phyloP scores from a whole-genome alignment of 2,329 filamentous ascomycete genomes.

The Colletotrichum tabaci region DNA sequence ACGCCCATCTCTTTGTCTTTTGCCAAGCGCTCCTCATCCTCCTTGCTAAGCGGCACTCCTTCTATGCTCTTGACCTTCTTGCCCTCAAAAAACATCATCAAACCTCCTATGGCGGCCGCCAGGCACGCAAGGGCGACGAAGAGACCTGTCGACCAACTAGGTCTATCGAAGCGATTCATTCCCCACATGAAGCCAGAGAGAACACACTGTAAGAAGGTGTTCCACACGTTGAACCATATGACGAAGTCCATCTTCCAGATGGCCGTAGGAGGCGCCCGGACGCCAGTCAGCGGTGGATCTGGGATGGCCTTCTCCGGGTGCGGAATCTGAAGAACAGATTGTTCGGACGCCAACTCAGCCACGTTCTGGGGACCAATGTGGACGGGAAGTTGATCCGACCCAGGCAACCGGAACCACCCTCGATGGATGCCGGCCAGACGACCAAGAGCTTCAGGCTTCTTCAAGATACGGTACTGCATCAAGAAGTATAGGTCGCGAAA shows the following conservation, averaged over 20 bases:
- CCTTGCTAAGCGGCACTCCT: constrained; percentile 74
- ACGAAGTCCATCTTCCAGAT: constrained; percentile 86
- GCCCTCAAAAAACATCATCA: constrained; percentile 80
- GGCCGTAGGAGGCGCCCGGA: constrained; percentile 76
- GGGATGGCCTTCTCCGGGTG: constrained; percentile 75
- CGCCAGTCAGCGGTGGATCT: constrained; percentile 78
- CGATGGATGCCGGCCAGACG: constrained; percentile 81
- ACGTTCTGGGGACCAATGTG: constrained; percentile 69
- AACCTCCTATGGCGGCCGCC: constrained; percentile 77
- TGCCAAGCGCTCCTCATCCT: constrained; percentile 66
- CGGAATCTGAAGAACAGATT: constrained; percentile 67
- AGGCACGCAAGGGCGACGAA: constrained; percentile 83
- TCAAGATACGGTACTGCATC: constrained; percentile 72
- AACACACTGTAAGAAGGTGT: constrained; percentile 82
- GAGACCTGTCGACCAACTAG: constrained; percentile 83
- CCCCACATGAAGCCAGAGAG: constrained; percentile 89
- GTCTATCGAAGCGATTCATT: constrained; percentile 79
- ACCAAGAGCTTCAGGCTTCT: constrained; percentile 71
- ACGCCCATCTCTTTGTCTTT: constrained; percentile 70
- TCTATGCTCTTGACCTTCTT: constrained; percentile 80
- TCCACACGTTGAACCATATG: constrained; percentile 83
- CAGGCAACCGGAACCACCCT: constrained; percentile 81
- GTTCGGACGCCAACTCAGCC: constrained; percentile 54
- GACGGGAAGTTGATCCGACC: constrained; percentile 71
- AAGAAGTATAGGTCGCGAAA: constrained; percentile 85